Conservation (phyloP, 768 basidiomycete genomes). For the Gautieria morchelliformis region DNA sequence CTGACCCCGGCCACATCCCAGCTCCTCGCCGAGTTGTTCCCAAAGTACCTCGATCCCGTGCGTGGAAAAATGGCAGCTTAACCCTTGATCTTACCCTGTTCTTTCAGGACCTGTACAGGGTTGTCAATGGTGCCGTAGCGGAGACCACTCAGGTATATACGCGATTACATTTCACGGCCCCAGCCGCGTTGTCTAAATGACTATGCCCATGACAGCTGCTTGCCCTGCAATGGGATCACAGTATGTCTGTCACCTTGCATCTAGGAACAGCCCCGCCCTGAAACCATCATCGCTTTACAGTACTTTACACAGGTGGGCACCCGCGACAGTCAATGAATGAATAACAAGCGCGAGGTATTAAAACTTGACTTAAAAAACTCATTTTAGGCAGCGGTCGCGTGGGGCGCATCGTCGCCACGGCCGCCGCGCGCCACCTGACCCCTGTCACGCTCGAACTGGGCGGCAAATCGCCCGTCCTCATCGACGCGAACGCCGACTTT, state of each 20-base stretch:
- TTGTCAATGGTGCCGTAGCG: constrained; percentile 13
- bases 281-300: constrained; percentile 20
- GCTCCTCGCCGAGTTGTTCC: constrained; percentile 16
- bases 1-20: constrained; percentile 10
- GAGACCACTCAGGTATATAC: constrained; percentile 8
- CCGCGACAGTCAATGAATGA: too few species aligned
- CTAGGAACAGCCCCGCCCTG: constrained; percentile 7
- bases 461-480: constrained; percentile 65
- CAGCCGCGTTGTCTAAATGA: not conserved
- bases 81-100: not conserved
- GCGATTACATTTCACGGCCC: not conserved
- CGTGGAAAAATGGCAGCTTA: not conserved
- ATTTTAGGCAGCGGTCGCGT: constrained; percentile 37
- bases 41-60: constrained; percentile 18
- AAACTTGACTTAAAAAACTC: too few species aligned
- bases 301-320: constrained; percentile 48
- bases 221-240: constrained; percentile 59
- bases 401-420: constrained; percentile 55
- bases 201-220: constrained; percentile 32
- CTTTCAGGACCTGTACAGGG: constrained; percentile 3
- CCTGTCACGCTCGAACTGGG: constrained; percentile 47
- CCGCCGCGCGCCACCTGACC: constrained; percentile 70
- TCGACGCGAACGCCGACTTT: constrained; percentile 62
- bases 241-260: constrained; percentile 21
- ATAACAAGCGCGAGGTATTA: too few species aligned